Evolutionary conservation across 148 eudicot species (phyloP), one percentile per base, ranked within the genome.

Genomic region (Tetragonia tetragonoides): DNA sequence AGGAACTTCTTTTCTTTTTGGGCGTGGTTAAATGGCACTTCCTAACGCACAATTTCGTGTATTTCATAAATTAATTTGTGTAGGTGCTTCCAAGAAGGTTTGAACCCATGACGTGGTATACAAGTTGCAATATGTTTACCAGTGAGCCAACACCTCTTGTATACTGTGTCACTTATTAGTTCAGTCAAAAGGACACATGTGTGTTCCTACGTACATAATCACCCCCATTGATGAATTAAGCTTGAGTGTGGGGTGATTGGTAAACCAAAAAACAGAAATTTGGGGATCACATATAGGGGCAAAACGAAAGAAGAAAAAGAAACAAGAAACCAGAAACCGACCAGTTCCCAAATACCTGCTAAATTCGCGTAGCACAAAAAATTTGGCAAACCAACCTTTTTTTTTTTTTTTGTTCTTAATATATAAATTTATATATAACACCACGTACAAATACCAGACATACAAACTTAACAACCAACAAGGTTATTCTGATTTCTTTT

Each of bases 311-410:
- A 53, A 56, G 54, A 40, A 6, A 23, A 10, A 59, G 24, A 49
- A 37, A 77, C 3, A 71, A 75, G 46, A 46, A 70, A 47, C 10
- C 37, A 51, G 51, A 71, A 84, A 66, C 76, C 82, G 90, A 90
- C 97, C 88, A 86, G 18, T 78, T 91, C 95, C 97, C 76, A 68
- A 88, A 88, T 89, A 87, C 70, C 90, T 39, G 93, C 90, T 63
- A 83, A 80, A 77, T 77, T 77, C 73, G 74, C 82, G 83, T 76
- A 73, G 85, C 85, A 78, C 82, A 83, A 79, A 83, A 79, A 79
- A 75, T 18, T n/a, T 83, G 73, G 82, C 70, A 62, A 75, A 82
- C 75, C 79, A 82, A 82, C 79, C 66, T 68, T 75, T 60, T 67
- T 80, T 20, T 66, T 65, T 40, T 57, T 79, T 65, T 79, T 72